Conservation (phyloP, 1,284 basidiomycete species). For the Sanghuangporus weigelae region DNA sequence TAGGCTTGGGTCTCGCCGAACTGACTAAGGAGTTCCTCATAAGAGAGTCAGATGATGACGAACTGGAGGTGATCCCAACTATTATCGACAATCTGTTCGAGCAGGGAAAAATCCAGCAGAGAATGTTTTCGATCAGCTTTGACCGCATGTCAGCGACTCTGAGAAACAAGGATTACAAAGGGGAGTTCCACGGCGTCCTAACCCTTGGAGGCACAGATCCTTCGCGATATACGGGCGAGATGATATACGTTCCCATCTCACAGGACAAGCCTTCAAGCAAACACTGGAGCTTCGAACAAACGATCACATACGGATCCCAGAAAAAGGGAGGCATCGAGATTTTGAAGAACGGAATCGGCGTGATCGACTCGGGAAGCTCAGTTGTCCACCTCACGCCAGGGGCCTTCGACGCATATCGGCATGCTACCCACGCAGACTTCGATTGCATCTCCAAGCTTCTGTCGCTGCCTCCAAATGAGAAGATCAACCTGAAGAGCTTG, state of each 20-base stretch:
- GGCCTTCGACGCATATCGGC: slow-evolving; percentile 17
- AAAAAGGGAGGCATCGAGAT: background rate
- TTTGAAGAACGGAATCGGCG: slow-evolving; percentile 16
- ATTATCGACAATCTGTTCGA: slow-evolving; percentile 46
- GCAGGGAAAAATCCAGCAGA: slow-evolving; percentile 31
- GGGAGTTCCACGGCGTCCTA: slow-evolving; percentile 26
- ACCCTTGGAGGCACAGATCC: slow-evolving; percentile 44
- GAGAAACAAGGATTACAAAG: slow-evolving; percentile 1
- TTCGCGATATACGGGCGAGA: slow-evolving; percentile 30
- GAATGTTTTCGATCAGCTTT: slow-evolving; percentile 47
- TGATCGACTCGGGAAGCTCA: slow-evolving; percentile 23
- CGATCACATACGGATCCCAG: slow-evolving; percentile 23
- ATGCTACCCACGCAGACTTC: slow-evolving; percentile 11
- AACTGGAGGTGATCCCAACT: slow-evolving; percentile 31
- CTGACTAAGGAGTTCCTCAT: slow-evolving; percentile 24
- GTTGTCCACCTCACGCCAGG: slow-evolving; percentile 13
- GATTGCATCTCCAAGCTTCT: slow-evolving; percentile 18
- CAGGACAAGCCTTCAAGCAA: slow-evolving; percentile 23
- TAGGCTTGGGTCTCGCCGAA: slow-evolving; percentile 38
- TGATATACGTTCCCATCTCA: slow-evolving; percentile 10
- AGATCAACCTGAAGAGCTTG: slow-evolving; percentile 14
- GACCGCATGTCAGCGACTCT: slow-evolving; percentile 32
- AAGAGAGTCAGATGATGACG: slow-evolving; percentile 3
- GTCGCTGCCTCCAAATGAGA: slow-evolving; percentile 1
- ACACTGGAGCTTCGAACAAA: slow-evolving; percentile 33